Conservation (phyloP, 2,329 filamentous ascomycete species). For the Aulographum hederae region DNA sequence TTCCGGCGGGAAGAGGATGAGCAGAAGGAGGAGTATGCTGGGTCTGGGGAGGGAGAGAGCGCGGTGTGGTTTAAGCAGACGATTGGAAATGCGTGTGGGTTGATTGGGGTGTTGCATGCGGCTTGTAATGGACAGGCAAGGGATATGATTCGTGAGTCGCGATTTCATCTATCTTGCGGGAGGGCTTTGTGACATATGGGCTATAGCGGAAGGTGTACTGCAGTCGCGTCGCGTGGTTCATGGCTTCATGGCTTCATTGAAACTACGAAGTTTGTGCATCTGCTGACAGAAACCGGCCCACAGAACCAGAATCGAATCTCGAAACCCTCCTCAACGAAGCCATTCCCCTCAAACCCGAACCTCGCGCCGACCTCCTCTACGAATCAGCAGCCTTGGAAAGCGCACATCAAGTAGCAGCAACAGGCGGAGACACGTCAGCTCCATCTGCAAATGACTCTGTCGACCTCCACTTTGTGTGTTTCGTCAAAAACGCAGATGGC, state of each 20-base stretch:
- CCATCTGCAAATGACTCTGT: slow-evolving; percentile 63
- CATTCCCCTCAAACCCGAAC: slow-evolving; percentile 45
- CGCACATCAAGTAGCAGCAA: slow-evolving; percentile 64
- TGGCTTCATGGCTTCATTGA: neutral
- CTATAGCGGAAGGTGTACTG: too few relatives aligned
- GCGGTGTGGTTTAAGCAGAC: slow-evolving; percentile 93
- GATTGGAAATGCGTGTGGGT: slow-evolving; percentile 79
- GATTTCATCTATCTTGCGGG: too few relatives aligned
- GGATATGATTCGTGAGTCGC: slow-evolving; percentile 42
- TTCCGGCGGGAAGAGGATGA: slow-evolving; percentile 56
- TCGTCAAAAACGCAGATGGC: slow-evolving; percentile 58
- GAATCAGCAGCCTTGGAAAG: slow-evolving; percentile 54
- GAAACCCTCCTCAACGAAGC: slow-evolving; percentile 49
- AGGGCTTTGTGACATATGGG: too few relatives aligned
- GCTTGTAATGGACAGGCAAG: slow-evolving; percentile 58
- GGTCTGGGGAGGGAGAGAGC: slow-evolving; percentile 49
- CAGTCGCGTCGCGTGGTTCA: too few relatives aligned
- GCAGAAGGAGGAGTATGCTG: slow-evolving; percentile 42
- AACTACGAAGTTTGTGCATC: neutral
- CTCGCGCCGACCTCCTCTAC: slow-evolving; percentile 60
- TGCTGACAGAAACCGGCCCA: neutral
- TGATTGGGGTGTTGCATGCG: slow-evolving; percentile 76
- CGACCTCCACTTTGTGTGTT: slow-evolving; percentile 94
- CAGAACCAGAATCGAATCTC: slow-evolving; percentile 35
- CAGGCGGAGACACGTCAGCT: slow-evolving; percentile 58